Evolutionary conservation across 176 grass and related monocot species (phyloP), one percentile per base, ranked within the genome.

Genomic region (Poa pratensis): DNA sequence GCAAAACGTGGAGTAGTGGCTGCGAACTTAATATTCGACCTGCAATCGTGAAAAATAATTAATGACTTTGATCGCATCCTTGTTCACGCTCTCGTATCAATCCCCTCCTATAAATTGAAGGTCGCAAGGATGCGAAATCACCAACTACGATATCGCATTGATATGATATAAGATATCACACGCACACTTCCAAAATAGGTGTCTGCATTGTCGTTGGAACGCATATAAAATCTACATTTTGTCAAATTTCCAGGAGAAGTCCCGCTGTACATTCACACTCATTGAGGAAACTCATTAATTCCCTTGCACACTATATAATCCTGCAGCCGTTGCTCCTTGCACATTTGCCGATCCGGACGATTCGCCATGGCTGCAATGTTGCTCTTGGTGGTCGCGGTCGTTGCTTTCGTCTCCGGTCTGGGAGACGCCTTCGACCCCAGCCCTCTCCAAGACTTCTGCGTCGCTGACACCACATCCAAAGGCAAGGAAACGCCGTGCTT

Each of bases 361-460:
- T 1, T 74, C 71, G 71, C 54, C 70, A 89, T 89, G 83, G 83
- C 27, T 53, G 57, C 60, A 11, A 11, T 12, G 17, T 51, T 51
- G 40, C 78, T 70, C 8, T 9, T 70, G 70, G 50, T 61, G 35
- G n/a, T 59, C 17, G 16, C 76, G 1, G 39, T 54, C 35, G 22
- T 85, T 3, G 77, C 87, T 19, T 40, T 89, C 8, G 51, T 7
- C 71, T 63, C 71, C 78, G 62, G 62, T 23, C 77, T 60, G 61
- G 88, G 40, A 51, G 62, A 57, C 5, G 83, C 88, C 52, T 89
- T 89, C 51, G 88, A 89, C 77, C 83, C 83, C 52, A 89, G 52
- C 70, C 87, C 87, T 77, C 82, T 89, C 70, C 88, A 89, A 9
- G 88, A 89, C 52, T 89, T 85, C 61, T 86, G 88, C 83, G 83